phyloP scores from a whole-genome alignment of 148 eudicot species.

The Polygonum aviculare region DNA sequence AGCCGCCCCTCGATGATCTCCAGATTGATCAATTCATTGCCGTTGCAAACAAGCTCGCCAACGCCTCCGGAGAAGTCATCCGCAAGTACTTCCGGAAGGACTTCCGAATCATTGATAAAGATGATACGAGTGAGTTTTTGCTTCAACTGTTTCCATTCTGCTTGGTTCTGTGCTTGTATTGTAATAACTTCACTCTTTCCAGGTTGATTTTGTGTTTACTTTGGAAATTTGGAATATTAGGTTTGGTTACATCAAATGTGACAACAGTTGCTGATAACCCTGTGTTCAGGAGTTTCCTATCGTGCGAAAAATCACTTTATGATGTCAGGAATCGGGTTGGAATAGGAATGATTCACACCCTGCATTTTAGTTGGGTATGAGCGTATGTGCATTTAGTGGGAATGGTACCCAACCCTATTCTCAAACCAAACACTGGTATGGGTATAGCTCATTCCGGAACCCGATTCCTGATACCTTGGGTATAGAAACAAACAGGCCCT shows the following conservation, averaged over 20 bases:
- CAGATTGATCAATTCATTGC: conserved; percentile 45
- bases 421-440: no score
- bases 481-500: no score
- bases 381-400: no score
- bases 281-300: not conserved
- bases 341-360: no score
- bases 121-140: conserved; percentile 54
- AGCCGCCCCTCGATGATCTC: conserved; percentile 8
- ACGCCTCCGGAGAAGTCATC: conserved; percentile 79
- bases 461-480: no score
- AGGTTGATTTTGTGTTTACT: not conserved
- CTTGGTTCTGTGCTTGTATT: not conserved
- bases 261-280: not conserved
- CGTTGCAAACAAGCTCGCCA: conserved; percentile 57
- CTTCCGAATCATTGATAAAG: conserved; percentile 67
- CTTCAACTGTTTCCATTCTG: not conserved
- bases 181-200: not conserved
- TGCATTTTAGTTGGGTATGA: no score
- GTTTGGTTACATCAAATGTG: not conserved
- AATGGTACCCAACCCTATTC: no score
- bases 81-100: conserved; percentile 66
- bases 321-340: no score
- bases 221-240: not conserved
- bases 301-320: not conserved
- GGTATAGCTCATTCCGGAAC: no score